Percentiles rank a stretch among this genome's conserved stretches.
Conservation (phyloP, 2,329 filamentous ascomycete species). For the Lachnellula cervina region DNA sequence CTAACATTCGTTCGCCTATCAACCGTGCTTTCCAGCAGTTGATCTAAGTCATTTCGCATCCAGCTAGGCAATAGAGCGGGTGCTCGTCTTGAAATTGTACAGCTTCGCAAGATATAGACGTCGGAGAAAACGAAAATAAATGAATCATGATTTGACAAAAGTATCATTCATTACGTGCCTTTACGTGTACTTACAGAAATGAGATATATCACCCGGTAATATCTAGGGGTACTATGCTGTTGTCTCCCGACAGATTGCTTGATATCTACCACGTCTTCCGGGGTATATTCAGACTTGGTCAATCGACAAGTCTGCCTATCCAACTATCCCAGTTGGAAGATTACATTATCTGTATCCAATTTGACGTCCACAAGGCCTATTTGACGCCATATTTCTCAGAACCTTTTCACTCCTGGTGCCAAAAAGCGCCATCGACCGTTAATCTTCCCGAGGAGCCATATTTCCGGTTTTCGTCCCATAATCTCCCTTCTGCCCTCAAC, state of each 20-base stretch:
- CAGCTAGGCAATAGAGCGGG: background rate
- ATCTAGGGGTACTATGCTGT: background rate
- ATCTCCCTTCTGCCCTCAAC: constrained; percentile 7
- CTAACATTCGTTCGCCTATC: constrained; percentile 87
- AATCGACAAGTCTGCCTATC: too few species aligned
- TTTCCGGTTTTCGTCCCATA: background rate
- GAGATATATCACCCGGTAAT: background rate
- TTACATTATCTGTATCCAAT: too few species aligned
- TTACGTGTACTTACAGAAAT: background rate
- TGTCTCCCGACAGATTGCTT: too few species aligned
- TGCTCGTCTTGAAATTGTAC: constrained; percentile 1
- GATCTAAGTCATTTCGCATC: constrained; percentile 54
- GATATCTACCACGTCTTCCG: too few species aligned
- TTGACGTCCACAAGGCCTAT: too few species aligned
- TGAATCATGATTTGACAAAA: background rate
- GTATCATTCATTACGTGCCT: background rate
- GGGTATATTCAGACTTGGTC: too few species aligned
- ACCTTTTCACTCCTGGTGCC: background rate
- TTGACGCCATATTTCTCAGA: too few species aligned
- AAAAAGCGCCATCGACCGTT: background rate
- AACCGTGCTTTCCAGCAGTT: constrained; percentile 98
- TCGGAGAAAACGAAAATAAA: background rate
- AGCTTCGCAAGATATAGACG: constrained; percentile 3
- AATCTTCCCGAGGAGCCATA: background rate
- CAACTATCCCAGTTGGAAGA: too few species aligned